A percentile compares a stretch with the other conserved stretches of the same genome.
Conservation (phyloP, 345 rosid genomes). For the Conringia planisiliqua region DNA sequence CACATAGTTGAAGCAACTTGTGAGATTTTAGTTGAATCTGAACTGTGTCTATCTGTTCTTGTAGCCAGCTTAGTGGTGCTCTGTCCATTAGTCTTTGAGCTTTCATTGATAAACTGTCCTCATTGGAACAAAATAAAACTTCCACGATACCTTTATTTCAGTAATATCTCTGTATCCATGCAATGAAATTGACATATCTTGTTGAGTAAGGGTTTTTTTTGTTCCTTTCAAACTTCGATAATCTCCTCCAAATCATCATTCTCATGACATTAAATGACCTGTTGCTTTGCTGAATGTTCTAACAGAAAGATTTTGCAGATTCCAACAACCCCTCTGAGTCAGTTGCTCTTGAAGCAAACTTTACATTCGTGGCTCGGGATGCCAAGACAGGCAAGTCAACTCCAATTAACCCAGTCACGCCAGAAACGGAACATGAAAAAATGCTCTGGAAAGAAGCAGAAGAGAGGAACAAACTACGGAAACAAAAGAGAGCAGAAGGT, state of each 20-base stretch:
- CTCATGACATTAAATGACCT: neutral
- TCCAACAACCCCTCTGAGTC: conserved; percentile 40
- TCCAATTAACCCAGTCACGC: conserved; percentile 58
- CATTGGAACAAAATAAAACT: neutral
- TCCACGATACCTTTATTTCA: neutral
- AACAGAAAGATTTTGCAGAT: conserved; percentile 39
- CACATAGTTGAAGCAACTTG: neutral
- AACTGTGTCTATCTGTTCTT: neutral
- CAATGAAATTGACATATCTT: neutral
- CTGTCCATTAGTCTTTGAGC: neutral
- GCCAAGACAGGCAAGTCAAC: conserved; percentile 74
- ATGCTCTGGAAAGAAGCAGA: conserved; percentile 78
- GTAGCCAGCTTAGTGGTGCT: neutral
- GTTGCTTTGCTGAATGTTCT: neutral
- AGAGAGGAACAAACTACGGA: conserved; percentile 67
- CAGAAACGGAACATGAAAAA: conserved; percentile 67
- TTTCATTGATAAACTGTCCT: neutral
- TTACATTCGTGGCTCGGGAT: conserved; percentile 87
- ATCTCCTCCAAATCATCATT: neutral
- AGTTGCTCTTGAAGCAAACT: conserved; percentile 69
- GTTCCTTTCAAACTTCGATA: neutral
- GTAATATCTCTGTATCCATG: neutral
- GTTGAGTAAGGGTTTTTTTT: neutral
- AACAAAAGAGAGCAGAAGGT: conserved; percentile 45
- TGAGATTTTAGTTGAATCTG: neutral